Evolutionary conservation across 2,329 filamentous ascomycete species (phyloP), one percentile per base, ranked within the genome.

Genomic region (Teratosphaeria gauchensis): DNA sequence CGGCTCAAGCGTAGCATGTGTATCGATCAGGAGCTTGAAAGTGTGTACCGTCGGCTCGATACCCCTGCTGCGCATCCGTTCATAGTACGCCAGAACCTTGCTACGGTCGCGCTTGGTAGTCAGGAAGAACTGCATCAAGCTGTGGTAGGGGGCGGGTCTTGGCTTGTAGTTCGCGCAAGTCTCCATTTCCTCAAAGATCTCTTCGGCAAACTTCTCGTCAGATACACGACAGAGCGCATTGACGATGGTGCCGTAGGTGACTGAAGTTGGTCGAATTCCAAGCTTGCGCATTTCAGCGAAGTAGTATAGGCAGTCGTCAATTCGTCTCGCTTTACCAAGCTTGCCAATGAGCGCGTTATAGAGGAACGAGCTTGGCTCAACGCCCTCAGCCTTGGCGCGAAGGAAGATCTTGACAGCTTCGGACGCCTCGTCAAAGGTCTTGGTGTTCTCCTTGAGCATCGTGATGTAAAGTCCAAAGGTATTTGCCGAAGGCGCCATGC

Each of bases 161-260:
- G 94, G 90, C 80, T 96, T 97, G 83, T 99, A 99, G 79, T 99
- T 99, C 59, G 91, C 88, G 87, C 95, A 96, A 53, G 87, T 85
- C 78, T 99, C 94, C 94, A 99, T 99, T 78, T 99, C 94, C 71
- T 97, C 91, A 71, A 99, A 99, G 67, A 97, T 84, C 75, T 97
- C 91, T 71, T 96, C 94, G 31, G 94, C 94, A 72, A 96, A 96
- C 71, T 92, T 95, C 77, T 97, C 92, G 67, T 99, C 94, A 65
- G 91, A 96, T 58, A 97, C 94, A 67, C 94, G 89, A 81, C 92
- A 96, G 14, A 99, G 83, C 28, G 94, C 94, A 68, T 99, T 99
- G 76, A 99, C 92, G 68, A 99, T 92, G 12, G 94, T 99, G 62
- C 94, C 94, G 69, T 99, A 99, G 0, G 94, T 99, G 59, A 99